Percentiles rank a stretch among this genome's conserved stretches.
phyloP scores from a whole-genome alignment of 805 yeast species.

The Torulaspora microellipsoides region DNA sequence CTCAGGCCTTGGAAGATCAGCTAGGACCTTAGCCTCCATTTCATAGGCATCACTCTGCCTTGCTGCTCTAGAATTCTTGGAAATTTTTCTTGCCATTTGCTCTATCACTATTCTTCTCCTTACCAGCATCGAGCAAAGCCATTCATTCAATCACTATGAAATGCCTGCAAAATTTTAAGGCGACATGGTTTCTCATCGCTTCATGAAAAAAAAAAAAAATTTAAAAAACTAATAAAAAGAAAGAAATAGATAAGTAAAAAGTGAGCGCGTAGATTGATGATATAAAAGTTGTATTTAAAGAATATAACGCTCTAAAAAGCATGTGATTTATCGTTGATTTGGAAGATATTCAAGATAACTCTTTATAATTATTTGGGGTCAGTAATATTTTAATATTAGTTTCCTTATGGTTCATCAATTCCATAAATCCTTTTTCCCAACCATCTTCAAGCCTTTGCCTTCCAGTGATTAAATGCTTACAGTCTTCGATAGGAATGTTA shows the following conservation, averaged over 20 bases:
- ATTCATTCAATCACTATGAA: no score
- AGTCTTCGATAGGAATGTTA: constrained; percentile 41
- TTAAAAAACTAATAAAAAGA: not conserved
- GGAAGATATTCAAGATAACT: constrained; percentile 12
- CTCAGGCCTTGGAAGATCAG: constrained; percentile 53
- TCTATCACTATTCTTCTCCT: no score
- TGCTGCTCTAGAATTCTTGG: constrained; percentile 74
- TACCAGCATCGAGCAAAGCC: no score
- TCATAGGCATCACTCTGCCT: constrained; percentile 54
- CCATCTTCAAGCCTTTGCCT: constrained; percentile 47
- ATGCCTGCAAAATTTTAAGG: no score
- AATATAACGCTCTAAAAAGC: not conserved
- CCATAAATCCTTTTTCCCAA: constrained; percentile 49
- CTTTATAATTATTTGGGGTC: constrained; percentile 43
- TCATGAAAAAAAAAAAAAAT: not conserved
- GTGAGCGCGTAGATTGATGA: no score
- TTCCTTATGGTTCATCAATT: constrained; percentile 49
- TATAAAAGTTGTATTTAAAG: not conserved
- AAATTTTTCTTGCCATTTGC: constrained; percentile 41
- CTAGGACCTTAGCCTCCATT: constrained; percentile 47
- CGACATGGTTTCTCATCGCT: not conserved
- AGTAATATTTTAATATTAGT: constrained; percentile 51
- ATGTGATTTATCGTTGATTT: not conserved
- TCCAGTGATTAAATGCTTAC: constrained; percentile 50
- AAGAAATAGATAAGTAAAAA: no score